A percentile compares a stretch with the other conserved stretches of the same genome.
These are phyloP conservation scores for Mucor indicus DNA, from an alignment of 371 early-diverging fungal species.

Conservation along the genomic window DNA sequence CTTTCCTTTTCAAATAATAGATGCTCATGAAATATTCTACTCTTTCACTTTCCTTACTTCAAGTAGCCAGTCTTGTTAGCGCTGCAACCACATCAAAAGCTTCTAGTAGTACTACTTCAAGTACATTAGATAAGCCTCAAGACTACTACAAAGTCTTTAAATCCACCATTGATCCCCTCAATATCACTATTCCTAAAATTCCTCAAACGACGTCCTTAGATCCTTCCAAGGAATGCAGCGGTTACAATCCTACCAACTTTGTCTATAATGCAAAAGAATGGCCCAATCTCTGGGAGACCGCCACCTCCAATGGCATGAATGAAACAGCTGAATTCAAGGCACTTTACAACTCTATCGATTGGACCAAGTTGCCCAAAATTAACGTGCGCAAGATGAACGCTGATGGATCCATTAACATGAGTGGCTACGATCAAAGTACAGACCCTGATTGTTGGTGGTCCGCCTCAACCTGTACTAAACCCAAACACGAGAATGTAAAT, in stretches of 20 bases:
- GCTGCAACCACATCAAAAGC: slow-evolving; percentile 6
- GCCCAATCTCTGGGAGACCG: slow-evolving; percentile 46
- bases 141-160: slow-evolving; percentile 25
- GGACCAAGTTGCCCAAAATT: slow-evolving; percentile 42
- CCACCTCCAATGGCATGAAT: slow-evolving; percentile 48
- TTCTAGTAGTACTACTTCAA: slow-evolving; percentile 3
- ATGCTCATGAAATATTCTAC: too few species aligned
- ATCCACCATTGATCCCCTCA: slow-evolving; percentile 17
- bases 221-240: slow-evolving; percentile 12
- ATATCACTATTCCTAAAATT: slow-evolving; percentile 15
- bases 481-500: slow-evolving; percentile 33
- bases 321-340: slow-evolving; percentile 36
- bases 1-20: too few species aligned
- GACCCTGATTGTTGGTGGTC: slow-evolving; percentile 59
- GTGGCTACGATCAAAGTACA: slow-evolving; percentile 19
- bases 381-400: slow-evolving; percentile 25
- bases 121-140: slow-evolving; percentile 10
- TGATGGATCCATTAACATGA: slow-evolving; percentile 30
- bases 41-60: too few species aligned
- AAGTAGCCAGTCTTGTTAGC: slow-evolving; percentile 16
- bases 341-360: slow-evolving; percentile 47
- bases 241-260: slow-evolving; percentile 21
- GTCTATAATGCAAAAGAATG: slow-evolving; percentile 35
- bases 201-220: slow-evolving; percentile 21
- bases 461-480: slow-evolving; percentile 39